These are phyloP conservation scores for Podila clonocystis DNA, from an alignment of 192 early-diverging fungal species.

Conservation along the genomic window DNA sequence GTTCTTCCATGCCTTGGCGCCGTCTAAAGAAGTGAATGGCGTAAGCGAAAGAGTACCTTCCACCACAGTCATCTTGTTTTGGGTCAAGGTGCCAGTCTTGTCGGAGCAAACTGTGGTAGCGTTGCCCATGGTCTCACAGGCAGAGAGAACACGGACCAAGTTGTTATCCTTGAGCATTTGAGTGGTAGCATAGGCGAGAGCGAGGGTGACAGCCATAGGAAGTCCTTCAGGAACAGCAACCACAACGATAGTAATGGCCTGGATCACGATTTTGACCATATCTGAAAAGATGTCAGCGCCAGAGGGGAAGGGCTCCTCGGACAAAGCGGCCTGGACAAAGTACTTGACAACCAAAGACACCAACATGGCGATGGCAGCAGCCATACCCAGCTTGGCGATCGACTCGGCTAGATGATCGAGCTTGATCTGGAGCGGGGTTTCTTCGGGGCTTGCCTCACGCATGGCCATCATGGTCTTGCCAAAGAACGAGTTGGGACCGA, in stretches of 20 bases:
- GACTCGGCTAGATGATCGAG: slow-evolving; percentile 90
- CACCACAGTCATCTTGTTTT: slow-evolving; percentile 87
- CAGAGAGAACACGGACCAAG: slow-evolving; percentile 81
- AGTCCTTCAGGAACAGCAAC: slow-evolving; percentile 90
- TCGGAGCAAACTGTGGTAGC: slow-evolving; percentile 87
- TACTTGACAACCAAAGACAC: slow-evolving; percentile 74
- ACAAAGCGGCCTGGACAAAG: slow-evolving; percentile 64
- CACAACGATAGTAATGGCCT: slow-evolving; percentile 85
- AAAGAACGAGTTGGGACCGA: slow-evolving; percentile 83
- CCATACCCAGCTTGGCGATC: slow-evolving; percentile 94
- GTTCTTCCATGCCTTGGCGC: slow-evolving; percentile 60
- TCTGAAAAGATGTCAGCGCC: slow-evolving; percentile 62
- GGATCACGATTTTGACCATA: slow-evolving; percentile 77
- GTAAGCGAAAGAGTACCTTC: slow-evolving; percentile 63
- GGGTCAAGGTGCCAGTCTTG: slow-evolving; percentile 89
- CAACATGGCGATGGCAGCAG: slow-evolving; percentile 85
- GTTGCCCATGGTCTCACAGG: slow-evolving; percentile 87
- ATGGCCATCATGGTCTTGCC: slow-evolving; percentile 94
- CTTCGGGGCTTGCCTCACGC: slow-evolving; percentile 72
- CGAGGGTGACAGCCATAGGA: slow-evolving; percentile 87
- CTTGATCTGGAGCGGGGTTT: slow-evolving; percentile 94
- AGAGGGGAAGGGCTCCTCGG: slow-evolving; percentile 63
- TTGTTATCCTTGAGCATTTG: slow-evolving; percentile 86
- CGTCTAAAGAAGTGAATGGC: slow-evolving; percentile 52
- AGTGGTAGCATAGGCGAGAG: slow-evolving; percentile 84